Evolutionary conservation across 2,329 filamentous ascomycete genomes (phyloP).

Genomic region (Colletotrichum siamense): DNA sequence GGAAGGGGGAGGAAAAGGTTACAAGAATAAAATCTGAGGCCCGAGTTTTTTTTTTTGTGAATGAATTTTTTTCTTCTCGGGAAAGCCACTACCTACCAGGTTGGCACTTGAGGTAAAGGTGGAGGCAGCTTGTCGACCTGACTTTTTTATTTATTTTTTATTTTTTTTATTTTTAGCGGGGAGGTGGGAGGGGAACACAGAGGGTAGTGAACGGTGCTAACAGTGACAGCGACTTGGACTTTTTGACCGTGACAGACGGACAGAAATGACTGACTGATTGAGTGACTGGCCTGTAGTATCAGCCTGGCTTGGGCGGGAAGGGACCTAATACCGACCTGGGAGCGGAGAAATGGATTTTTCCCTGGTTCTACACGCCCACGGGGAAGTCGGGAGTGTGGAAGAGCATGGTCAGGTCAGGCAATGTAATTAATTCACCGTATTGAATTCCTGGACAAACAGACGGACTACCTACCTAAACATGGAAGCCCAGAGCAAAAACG

Average conservation of each 20-base stretch:
- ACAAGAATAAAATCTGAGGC: conserved; percentile 22
- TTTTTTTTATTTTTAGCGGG: conserved; percentile 6
- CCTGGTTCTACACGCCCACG: background rate
- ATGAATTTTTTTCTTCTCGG: conserved; percentile 22
- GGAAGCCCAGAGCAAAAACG: no score
- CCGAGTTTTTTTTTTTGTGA: conserved; percentile 25
- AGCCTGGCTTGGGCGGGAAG: background rate
- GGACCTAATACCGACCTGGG: background rate
- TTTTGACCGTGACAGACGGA: background rate
- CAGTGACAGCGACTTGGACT: background rate
- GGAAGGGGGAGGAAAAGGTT: conserved; percentile 5
- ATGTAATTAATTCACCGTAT: background rate
- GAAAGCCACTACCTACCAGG: conserved; percentile 20
- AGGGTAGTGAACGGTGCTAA: background rate
- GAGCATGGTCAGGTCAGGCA: background rate
- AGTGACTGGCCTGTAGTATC: background rate
- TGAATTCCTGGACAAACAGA: background rate
- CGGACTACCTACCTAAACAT: background rate
- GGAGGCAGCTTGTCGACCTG: conserved; percentile 18
- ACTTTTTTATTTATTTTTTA: background rate
- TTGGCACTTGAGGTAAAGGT: conserved; percentile 19
- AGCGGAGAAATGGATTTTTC: background rate
- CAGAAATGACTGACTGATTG: background rate
- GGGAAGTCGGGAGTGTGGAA: background rate
- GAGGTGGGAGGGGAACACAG: background rate